Base-by-base conservation (phyloP, 2,329 filamentous ascomycete species). In the Paramyrothecium sp. region DNA sequence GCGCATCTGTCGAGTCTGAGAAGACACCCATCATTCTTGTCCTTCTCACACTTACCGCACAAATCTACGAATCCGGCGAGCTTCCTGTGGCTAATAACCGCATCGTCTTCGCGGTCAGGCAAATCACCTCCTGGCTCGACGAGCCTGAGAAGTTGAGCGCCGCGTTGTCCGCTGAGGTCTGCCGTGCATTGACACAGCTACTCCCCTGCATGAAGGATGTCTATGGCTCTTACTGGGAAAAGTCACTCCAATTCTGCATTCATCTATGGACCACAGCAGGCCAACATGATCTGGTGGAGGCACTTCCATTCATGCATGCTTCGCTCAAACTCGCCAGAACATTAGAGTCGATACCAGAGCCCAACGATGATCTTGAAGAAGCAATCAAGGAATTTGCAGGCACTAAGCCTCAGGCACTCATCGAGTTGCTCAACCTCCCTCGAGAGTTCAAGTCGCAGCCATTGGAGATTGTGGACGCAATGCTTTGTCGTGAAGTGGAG, bases 181-280 rank as follows among this genome's bases (percentile, higher is more conserved):
- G 86, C 68, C 75, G 87, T 65, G 79, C 78, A 59, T 67, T 91
- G 54, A 75, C 83, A 2, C 74, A 78, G 3, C 75, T 97, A 3
- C 73, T 97, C 0, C 90, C 91, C 2, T 83, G 83, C 46, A 88
- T 97, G 64, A 84, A 86, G 58, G 89, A 92, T 51, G 86, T 97
- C 1, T 97, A 97, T 65, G 95, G 94, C 1, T 85, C 90, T 0
- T 91, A 97, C 68, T 99, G 95, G 95, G 83, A 88, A 53, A 83
- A 83, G 51, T 73, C 82, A 0, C 73, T 92, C 19, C 78, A 83
- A 34, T 83, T 86, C 53, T 83, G 88, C 58, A 74, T 81, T 12
- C 72, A 75, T 8, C 73, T 86, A 0, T 90, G 88, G 86, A 74
- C 76, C 3, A 75, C 77, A 3, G 78, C 76, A 0, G 69, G 70